These are phyloP conservation scores for Yamadazyma mexicana DNA, from an alignment of 1,139 yeast species.

Conservation along the genomic window DNA sequence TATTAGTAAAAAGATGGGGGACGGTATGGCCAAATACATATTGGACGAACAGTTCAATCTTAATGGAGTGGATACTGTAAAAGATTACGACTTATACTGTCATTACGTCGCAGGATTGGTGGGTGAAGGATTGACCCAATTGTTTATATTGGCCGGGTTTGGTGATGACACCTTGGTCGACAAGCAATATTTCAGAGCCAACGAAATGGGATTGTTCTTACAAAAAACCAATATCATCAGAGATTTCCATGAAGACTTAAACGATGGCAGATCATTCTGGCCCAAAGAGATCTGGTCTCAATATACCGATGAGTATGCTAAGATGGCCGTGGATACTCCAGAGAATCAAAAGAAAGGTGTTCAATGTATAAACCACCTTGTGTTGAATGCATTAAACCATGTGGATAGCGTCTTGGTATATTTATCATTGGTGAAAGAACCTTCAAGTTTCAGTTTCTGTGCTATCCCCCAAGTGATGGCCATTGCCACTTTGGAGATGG, in stretches of 20 bases:
- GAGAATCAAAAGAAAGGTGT: constrained; percentile 53
- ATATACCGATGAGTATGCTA: constrained; percentile 63
- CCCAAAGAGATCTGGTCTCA: constrained; percentile 92
- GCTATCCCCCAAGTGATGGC: constrained; percentile 99
- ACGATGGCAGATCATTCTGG: constrained; percentile 94
- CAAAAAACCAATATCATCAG: constrained; percentile 95
- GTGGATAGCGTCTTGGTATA: constrained; percentile 77
- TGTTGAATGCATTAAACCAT: constrained; percentile 75
- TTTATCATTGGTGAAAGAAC: constrained; percentile 75
- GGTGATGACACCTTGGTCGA: constrained; percentile 51
- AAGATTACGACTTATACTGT: constrained; percentile 88
- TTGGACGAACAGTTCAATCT: constrained; percentile 74
- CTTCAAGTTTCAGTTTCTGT: constrained; percentile 84
- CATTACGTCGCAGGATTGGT: constrained; percentile 97
- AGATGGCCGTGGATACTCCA: constrained; percentile 46
- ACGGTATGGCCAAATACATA: constrained; percentile 96
- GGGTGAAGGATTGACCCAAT: constrained; percentile 89
- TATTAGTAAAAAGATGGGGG: constrained; percentile 84
- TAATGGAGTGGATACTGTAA: constrained; percentile 73
- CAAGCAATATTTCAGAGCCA: constrained; percentile 58
- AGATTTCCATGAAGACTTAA: constrained; percentile 90
- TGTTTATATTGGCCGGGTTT: constrained; percentile 70
- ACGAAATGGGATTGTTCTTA: constrained; percentile 92
- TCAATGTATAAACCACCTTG: constrained; percentile 78
- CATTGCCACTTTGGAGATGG: constrained; percentile 84